Evolutionary conservation across 2,329 filamentous ascomycete genomes (phyloP), one percentile per base, ranked within the genome.

Genomic region (Epichloe bromicola): DNA sequence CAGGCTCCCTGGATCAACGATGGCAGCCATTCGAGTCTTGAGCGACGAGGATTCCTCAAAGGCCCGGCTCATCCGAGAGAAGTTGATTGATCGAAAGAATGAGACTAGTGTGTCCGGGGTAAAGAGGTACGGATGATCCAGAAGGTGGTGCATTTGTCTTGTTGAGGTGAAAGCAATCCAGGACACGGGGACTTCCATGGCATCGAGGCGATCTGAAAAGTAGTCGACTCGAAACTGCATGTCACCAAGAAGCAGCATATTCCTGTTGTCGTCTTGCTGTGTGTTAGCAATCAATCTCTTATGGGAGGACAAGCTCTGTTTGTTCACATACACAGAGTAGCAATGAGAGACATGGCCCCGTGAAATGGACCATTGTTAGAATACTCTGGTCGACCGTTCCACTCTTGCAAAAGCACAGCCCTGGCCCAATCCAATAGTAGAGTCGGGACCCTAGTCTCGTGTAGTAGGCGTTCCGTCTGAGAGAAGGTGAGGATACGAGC

Each of bases 11-110:
- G 73, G 72, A 15, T 74, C 70, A 12, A 79, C 71, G 8, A 79
- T 76, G 2, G 73, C 72, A n/a, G 72, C 71, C 59, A 83, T 78
- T 15, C 78, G 70, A 36, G 70, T 74, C 55, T 74, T 73, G 0
- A 80, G 65, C 0, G 77, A 80, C 53, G 71, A 78, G 0, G 86
- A 81, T 56, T 82, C 77, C 60, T 93, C 86, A 59, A 83, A 89
- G 15, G 84, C 79, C 52, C 82, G 79, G 57, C 83, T 87, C 91
- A 97, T 97, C 15, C 78, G 78, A 0, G 86, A 80, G 60, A 93
- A 88, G 62, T 95, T 96, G 60, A 95, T 83, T 4, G 88, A 80
- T 17, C 91, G 83, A 64, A 97, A 96, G 63, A 89, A 95, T 0
- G 81, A 82, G 3, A 95, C 83, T 3, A 95, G 70, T 1, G 80